Base-by-base conservation (phyloP, 345 rosid genomes). In the Geranium brycei region DNA sequence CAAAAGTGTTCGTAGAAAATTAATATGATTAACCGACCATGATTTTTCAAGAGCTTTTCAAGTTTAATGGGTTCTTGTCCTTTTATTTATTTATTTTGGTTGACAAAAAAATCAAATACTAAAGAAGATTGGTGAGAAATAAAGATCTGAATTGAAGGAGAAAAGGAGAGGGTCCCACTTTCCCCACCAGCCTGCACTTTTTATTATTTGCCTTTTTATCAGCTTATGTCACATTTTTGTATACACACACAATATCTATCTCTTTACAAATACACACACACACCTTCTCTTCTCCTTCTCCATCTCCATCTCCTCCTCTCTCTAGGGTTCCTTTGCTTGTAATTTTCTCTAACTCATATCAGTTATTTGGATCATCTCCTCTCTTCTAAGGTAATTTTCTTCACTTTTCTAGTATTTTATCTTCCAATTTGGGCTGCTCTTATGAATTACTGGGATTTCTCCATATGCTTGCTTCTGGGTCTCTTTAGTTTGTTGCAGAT, bases 371-470 rank as follows among this genome's bases (percentile, higher is more conserved):
- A 47, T 47, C 53, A 8, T 47, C 12, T 1, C 53, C 15, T 47
- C 53, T 57, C 59, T 17, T 17, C n/a, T 57, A 57, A 7, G 59
- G 59, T 57, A 57, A 57, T 16, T 57, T 57, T 53, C 57, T 53
- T 53, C 41, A 4, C 5, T 35, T 35, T 35, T 35, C 41, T 35
- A 4, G 0, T 35, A 4, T 35, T 35, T 7, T 35, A 23, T 23
- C 28, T 23, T 23, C 28, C 41, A 35, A 35, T 35, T 35, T 35
- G 7, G 10, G 7, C 41, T 35, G 41, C 41, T 35, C 41, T 7
- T 4, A 35, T 35, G 41, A 35, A 35, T 35, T 35, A 1, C 10
- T 4, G 41, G 17, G 17, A 1, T 57, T 17, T n/a, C 18, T 15
- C 16, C 16, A 57, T 1, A 8, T 17, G 18, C 16, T 57, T 57